Evolutionary conservation across 495 filamentous ascomycete species (phyloP).

Genomic region (Aspergillus sclerotioniger): DNA sequence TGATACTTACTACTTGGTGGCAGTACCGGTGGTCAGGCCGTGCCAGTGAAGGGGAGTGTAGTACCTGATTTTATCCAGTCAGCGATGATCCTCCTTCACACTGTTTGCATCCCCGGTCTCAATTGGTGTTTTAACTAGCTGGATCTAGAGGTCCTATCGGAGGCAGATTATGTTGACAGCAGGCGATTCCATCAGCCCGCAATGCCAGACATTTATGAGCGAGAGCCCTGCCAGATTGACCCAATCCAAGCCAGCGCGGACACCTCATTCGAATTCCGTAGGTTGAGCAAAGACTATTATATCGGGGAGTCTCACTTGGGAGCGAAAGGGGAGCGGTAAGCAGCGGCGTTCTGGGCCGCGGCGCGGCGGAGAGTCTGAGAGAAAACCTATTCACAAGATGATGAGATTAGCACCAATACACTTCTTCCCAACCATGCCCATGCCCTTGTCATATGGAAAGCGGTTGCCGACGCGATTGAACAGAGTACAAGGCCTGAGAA

Average conservation of each 20-base stretch:
- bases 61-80: constrained; percentile 43
- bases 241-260: not conserved
- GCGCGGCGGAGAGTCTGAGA: constrained; percentile 44
- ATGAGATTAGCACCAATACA: constrained; percentile 25
- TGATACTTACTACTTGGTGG: constrained; percentile 50
- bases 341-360: constrained; percentile 34
- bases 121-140: not conserved
- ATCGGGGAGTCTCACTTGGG: constrained; percentile 41
- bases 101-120: not conserved
- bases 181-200: not conserved
- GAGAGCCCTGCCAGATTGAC: not conserved
- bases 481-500: not conserved
- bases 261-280: not conserved
- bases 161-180: not conserved
- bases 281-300: not conserved
- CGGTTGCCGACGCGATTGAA: not conserved
- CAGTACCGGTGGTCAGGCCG: constrained; percentile 47
- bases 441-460: not conserved
- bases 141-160: not conserved
- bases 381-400: constrained; percentile 30
- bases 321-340: constrained; percentile 39
- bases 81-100: constrained; percentile 1
- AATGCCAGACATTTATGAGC: not conserved
- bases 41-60: constrained; percentile 44
- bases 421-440: not conserved